A percentile compares a stretch with the other conserved stretches of the same genome.
Evolutionary conservation across 371 early-diverging fungal genomes (phyloP).

Genomic region (Blakeslea trispora): DNA sequence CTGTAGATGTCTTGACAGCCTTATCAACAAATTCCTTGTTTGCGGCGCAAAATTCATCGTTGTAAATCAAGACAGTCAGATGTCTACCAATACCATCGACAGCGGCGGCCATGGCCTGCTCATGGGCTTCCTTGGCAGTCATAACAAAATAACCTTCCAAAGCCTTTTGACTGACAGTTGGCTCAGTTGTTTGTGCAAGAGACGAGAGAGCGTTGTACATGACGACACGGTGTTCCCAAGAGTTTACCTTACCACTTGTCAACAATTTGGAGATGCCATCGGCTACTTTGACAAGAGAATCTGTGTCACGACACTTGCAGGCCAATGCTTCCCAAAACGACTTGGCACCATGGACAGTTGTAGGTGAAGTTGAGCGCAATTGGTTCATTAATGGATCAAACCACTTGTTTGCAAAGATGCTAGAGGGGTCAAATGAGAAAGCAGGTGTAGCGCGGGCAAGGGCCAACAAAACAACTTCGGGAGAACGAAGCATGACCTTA

Average conservation of each 20-base stretch:
- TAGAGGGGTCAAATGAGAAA: slow-evolving; percentile 65
- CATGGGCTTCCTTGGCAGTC: slow-evolving; percentile 79
- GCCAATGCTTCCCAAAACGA: slow-evolving; percentile 62
- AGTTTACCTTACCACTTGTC: slow-evolving; percentile 59
- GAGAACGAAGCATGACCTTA: slow-evolving; percentile 84
- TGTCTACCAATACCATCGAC: slow-evolving; percentile 69
- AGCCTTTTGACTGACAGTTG: slow-evolving; percentile 62
- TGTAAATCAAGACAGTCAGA: slow-evolving; percentile 52
- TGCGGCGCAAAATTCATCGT: slow-evolving; percentile 46
- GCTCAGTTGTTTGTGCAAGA: slow-evolving; percentile 50
- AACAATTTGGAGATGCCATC: slow-evolving; percentile 60
- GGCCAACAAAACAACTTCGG: slow-evolving; percentile 78
- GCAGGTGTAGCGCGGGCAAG: slow-evolving; percentile 49
- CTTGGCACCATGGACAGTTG: slow-evolving; percentile 57
- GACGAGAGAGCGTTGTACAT: slow-evolving; percentile 59
- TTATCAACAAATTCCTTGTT: slow-evolving; percentile 41
- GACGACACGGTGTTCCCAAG: slow-evolving; percentile 67
- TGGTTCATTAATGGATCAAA: slow-evolving; percentile 67
- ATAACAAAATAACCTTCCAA: slow-evolving; percentile 65
- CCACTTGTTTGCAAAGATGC: slow-evolving; percentile 65
- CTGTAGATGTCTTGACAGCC: slow-evolving; percentile 49
- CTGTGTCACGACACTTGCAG: slow-evolving; percentile 47
- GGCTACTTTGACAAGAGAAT: slow-evolving; percentile 57
- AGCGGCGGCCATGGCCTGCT: slow-evolving; percentile 64
- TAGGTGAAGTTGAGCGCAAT: slow-evolving; percentile 68